Evolutionary conservation across 805 yeast genomes (phyloP), one percentile per base, ranked within the genome.

Genomic region (Teunomyces lycoperdinae): DNA sequence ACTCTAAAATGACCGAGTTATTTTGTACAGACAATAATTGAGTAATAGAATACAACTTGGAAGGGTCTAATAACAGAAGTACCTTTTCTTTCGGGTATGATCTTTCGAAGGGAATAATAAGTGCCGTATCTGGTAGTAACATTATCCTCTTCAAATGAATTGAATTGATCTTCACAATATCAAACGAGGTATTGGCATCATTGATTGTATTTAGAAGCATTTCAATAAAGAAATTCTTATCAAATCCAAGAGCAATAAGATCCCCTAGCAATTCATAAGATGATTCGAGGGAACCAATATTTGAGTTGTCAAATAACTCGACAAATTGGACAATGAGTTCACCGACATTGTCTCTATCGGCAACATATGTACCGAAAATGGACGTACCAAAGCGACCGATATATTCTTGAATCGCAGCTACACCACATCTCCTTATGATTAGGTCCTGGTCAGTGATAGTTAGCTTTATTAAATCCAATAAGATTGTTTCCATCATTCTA

Each of bases 321-420:
- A 89, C 77, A 1, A 88, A 58, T 11, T 62, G 60, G 33, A 85
- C 68, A 13, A 76, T 71, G 49, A 70, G 67, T 6, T 59, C 56
- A 8, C 77, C 71, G 11, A 66, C 44, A 1, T 40, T 36, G 3
- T 36, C 41, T 8, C 24, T 45, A 43, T 14, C 43, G 16, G 43
- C 16, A 45, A 30, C 43, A 44, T 41, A 49, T 4, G 54, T 44
- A 3, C 49, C 52, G 57, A 81, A 67, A 26, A 74, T 48, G 28
- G 48, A 29, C 9, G 66, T 66, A 1, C 87, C 87, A 59, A 81
- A 84, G 32, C 97, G 68, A 0, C 98, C 98, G 2, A 89, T 61
- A 11, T 86, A 73, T 58, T 91, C 98, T 60, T 91, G 97, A 5
- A 91, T 57, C 0, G 94, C 92, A 0, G 97, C 96, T 4, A 89